phyloP scores from a whole-genome alignment of 805 yeast species.

The Zygotorulaspora danielsina region DNA sequence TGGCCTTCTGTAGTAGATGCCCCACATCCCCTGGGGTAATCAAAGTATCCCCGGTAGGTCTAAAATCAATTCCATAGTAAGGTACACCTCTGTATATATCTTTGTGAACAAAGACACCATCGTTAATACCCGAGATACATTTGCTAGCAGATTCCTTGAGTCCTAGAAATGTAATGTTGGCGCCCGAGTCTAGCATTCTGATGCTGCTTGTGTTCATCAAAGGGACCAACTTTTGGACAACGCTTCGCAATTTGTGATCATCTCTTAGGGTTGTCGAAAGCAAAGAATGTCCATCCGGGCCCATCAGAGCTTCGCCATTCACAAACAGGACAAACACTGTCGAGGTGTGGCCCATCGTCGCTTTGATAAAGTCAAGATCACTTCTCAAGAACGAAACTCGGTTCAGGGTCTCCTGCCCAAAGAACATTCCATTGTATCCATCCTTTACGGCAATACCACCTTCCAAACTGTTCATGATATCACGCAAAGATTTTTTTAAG shows the following conservation, averaged over 20 bases:
- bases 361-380: slow-evolving; percentile 44
- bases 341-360: slow-evolving; percentile 42
- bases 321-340: slow-evolving; percentile 41
- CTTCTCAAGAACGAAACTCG: slow-evolving; percentile 55
- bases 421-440: slow-evolving; percentile 24
- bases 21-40: slow-evolving; percentile 8
- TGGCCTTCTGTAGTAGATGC: slow-evolving; percentile 7
- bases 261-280: slow-evolving; percentile 10
- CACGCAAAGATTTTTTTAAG: too few relatives aligned
- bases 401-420: slow-evolving; percentile 49
- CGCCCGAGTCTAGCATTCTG: slow-evolving; percentile 17
- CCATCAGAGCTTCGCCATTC: slow-evolving; percentile 30
- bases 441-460: slow-evolving; percentile 2
- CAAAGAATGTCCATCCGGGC: slow-evolving; percentile 11
- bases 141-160: slow-evolving; percentile 7
- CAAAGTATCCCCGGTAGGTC: slow-evolving; percentile 8
- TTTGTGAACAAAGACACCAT: slow-evolving; percentile 41
- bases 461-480: neutral
- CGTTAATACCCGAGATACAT: slow-evolving; percentile 1
- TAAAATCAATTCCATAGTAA: slow-evolving; percentile 57
- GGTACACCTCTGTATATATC: slow-evolving; percentile 56
- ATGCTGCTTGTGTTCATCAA: slow-evolving; percentile 15
- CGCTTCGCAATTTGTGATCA: slow-evolving; percentile 5
- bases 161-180: slow-evolving; percentile 28
- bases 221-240: slow-evolving; percentile 7